Base-by-base conservation (phyloP, 1,284 basidiomycete genomes). In the Stygiomarasmius scandens region DNA sequence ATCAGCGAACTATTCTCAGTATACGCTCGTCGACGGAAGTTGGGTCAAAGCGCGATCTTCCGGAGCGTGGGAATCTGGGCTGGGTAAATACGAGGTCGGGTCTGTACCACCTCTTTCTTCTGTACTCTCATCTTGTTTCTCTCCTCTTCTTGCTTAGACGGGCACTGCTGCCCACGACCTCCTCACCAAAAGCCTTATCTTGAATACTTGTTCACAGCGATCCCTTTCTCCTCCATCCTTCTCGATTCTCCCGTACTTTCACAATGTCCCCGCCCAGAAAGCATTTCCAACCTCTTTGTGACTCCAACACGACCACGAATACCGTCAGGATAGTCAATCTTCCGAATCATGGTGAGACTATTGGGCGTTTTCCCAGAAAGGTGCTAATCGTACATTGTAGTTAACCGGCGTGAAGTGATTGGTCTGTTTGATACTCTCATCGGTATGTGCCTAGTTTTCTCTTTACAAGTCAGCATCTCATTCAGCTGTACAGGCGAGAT, bases 401-500 rank as follows among this genome's bases (percentile, higher is more conserved):
- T 77, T 20, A 75, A 73, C 55, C 73, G 76, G 52, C 69, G 73
- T 41, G 83, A 86, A 61, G 74, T 86, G 19, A 68, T 82, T n/a
- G 74, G 81, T 20, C 69, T 86, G 52, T 87, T 87, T 67, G 78
- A 73, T 56, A 80, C 74, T 36, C 74, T 84, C 46, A 82, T 86
- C 52, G 85, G 85, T 84, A 66, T 23, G 61, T 64, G 34, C 43
- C 29, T n/a, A 23, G 2, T 24, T 50, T 27, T 20, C 24, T 24
- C 52, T 32, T 52, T 49, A 34, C 19, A 49, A 52, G 36, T 38
- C 22, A 11, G 29, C 29, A 6, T 32, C 29, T 32, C 29, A 32
- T 32, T n/a, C 9, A 3, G 19, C n/a, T 24, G 34, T 49, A 20
- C 29, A 81, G 82, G 80, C 54, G 79, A 83, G 54, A 77, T 84